Evolutionary conservation across 2,329 filamentous ascomycete genomes (phyloP).

Genomic region (Aspergillus floridensis): DNA sequence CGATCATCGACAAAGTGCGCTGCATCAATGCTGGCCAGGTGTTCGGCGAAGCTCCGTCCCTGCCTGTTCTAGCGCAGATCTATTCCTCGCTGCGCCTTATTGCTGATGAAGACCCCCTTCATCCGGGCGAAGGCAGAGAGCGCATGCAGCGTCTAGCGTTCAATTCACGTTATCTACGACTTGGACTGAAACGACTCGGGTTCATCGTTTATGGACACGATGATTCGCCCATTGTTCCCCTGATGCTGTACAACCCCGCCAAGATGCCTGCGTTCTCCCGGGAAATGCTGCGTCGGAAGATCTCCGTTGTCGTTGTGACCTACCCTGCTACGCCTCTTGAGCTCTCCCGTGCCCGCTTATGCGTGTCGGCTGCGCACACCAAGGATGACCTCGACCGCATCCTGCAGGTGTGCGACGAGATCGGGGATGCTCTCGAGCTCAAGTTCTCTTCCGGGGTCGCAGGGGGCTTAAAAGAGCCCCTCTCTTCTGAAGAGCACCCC

Average conservation of each 20-base stretch:
- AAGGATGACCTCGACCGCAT: constrained; percentile 92
- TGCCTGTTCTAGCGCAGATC: constrained; percentile 86
- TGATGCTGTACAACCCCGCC: constrained; percentile 89
- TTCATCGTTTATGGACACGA: constrained; percentile 94
- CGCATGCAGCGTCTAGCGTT: constrained; percentile 90
- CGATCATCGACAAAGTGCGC: constrained; percentile 83
- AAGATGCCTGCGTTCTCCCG: constrained; percentile 97
- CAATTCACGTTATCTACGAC: constrained; percentile 90
- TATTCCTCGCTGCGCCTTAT: constrained; percentile 79
- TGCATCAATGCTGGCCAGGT: constrained; percentile 77
- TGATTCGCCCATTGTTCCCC: constrained; percentile 89
- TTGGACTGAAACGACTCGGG: constrained; percentile 89
- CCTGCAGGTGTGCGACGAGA: constrained; percentile 83
- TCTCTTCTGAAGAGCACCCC: constrained; percentile 42
- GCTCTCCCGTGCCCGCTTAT: constrained; percentile 87
- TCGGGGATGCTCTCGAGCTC: constrained; percentile 82
- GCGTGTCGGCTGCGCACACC: constrained; percentile 88
- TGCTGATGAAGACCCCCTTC: constrained; percentile 65
- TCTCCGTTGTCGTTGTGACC: constrained; percentile 90
- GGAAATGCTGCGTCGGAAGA: constrained; percentile 94
- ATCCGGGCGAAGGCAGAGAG: constrained; percentile 85
- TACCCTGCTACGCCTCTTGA: constrained; percentile 93
- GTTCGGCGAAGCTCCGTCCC: constrained; percentile 80
- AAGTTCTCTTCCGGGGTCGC: constrained; percentile 92
- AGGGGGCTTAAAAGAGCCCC: constrained; percentile 69